phyloP scores from a whole-genome alignment of 192 early-diverging fungal genomes.

The Glomus cerebriforme region DNA sequence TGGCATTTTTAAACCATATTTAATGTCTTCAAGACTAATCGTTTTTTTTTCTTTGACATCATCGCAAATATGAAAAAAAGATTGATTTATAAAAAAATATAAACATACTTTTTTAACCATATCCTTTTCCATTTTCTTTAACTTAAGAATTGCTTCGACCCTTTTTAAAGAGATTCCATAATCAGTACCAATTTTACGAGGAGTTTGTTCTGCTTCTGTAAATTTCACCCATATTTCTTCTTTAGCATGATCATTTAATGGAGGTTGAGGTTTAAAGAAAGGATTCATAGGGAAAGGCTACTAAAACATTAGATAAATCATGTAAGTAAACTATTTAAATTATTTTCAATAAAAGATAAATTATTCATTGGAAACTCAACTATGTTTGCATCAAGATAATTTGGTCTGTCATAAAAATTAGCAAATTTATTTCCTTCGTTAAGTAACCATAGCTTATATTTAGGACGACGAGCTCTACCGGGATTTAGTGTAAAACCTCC shows the following conservation, averaged over 20 bases:
- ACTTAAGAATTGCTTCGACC: conserved; percentile 85
- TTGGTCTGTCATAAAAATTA: neutral
- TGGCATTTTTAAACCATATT: conserved; percentile 2
- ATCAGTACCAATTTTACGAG: conserved; percentile 68
- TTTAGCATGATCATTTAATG: conserved; percentile 66
- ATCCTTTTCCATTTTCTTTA: conserved; percentile 79
- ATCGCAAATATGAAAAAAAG: neutral
- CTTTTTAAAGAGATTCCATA: conserved; percentile 79
- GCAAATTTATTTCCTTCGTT: neutral
- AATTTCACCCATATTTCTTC: conserved; percentile 76
- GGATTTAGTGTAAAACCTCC: too few species aligned
- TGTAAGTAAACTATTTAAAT: neutral
- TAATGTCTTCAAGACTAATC: conserved; percentile 26
- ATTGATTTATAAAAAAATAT: neutral
- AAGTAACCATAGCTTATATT: neutral
- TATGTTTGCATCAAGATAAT: neutral
- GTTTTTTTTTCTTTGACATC: neutral
- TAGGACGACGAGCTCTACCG: neutral
- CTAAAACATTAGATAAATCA: neutral
- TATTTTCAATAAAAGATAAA: neutral
- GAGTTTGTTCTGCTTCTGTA: conserved; percentile 61
- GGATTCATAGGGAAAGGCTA: conserved; percentile 93
- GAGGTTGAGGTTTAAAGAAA: conserved; percentile 75
- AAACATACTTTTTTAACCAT: conserved; percentile 63
- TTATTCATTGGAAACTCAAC: neutral